Conservation (phyloP, 2,329 filamentous ascomycete species). For the Claviceps maximensis region DNA sequence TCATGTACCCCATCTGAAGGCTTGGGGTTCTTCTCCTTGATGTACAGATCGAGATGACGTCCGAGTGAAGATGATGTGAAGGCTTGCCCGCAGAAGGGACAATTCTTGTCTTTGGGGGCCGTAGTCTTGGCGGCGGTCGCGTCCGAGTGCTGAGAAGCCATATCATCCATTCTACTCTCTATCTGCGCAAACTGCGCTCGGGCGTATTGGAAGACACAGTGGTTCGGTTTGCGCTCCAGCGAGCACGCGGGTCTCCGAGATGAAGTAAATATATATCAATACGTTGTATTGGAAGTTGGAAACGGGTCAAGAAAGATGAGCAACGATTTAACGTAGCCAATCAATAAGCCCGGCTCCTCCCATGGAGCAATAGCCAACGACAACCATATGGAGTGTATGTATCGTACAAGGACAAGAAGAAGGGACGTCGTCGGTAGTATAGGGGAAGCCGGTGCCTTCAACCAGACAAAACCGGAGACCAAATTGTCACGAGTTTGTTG, state of each 20-base stretch:
- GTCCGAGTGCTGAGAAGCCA: constrained; percentile 22
- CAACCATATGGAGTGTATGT: constrained; percentile 3
- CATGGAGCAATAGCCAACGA: constrained; percentile 3
- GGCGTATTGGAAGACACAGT: neutral
- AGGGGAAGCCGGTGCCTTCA: neutral
- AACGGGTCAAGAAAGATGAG: constrained; percentile 3
- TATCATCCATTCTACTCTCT: constrained; percentile 18
- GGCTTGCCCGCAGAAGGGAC: constrained; percentile 74
- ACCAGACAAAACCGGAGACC: neutral
- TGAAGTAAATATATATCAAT: neutral
- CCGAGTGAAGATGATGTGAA: constrained; percentile 92
- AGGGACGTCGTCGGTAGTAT: neutral
- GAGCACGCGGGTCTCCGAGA: constrained; percentile 3
- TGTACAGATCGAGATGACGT: constrained; percentile 85
- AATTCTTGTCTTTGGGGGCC: constrained; percentile 71
- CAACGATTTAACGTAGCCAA: neutral
- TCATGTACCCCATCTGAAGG: constrained; percentile 76
- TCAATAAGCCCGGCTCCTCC: constrained; percentile 4
- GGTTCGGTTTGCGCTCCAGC: neutral
- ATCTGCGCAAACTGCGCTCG: neutral
- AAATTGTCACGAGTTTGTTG: neutral
- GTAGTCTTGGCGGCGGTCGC: constrained; percentile 23
- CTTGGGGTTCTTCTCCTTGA: constrained; percentile 87
- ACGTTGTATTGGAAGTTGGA: neutral
- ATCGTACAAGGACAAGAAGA: neutral